Percentiles rank a stretch among this genome's conserved stretches.
Conservation (phyloP, 331 rosid genomes). For the Acacia concinna region DNA sequence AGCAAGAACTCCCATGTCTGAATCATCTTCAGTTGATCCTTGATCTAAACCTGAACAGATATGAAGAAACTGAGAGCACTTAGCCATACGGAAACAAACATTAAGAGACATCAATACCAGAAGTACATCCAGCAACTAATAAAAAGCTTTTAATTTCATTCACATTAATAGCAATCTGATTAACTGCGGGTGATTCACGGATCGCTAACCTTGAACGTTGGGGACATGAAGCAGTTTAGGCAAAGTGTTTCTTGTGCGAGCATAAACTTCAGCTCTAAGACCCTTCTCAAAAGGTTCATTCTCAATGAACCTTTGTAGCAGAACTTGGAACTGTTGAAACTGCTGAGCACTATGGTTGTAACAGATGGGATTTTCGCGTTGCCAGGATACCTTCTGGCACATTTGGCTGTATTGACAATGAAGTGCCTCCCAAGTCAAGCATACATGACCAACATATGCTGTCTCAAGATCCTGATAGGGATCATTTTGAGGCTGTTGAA, state of each 20-base stretch:
- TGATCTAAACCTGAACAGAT: conserved; percentile 64
- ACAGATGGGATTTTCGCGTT: conserved; percentile 66
- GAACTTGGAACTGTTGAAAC: conserved; percentile 93
- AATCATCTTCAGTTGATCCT: conserved; percentile 57
- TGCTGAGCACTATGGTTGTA: conserved; percentile 81
- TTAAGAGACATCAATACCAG: background rate
- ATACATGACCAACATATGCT: conserved; percentile 83
- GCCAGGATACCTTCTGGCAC: conserved; percentile 74
- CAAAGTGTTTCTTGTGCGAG: conserved; percentile 62
- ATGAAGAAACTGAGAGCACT: background rate
- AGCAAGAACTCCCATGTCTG: conserved; percentile 63
- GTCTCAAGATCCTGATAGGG: conserved; percentile 75
- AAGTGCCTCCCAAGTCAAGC: conserved; percentile 98
- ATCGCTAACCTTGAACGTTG: conserved; percentile 63
- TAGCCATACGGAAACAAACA: conserved; percentile 10
- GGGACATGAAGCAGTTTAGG: conserved; percentile 91
- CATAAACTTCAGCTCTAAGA: conserved; percentile 67
- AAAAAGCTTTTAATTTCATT: background rate
- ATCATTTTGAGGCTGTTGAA: conserved; percentile 56
- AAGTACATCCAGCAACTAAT: background rate
- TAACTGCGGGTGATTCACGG: background rate
- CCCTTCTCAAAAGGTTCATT: conserved; percentile 95
- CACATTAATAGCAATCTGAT: conserved; percentile 2
- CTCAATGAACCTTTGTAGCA: conserved; percentile 87
- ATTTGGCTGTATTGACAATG: conserved; percentile 91